Conservation (phyloP, 2,329 filamentous ascomycete species). For the Capronia epimyces region DNA sequence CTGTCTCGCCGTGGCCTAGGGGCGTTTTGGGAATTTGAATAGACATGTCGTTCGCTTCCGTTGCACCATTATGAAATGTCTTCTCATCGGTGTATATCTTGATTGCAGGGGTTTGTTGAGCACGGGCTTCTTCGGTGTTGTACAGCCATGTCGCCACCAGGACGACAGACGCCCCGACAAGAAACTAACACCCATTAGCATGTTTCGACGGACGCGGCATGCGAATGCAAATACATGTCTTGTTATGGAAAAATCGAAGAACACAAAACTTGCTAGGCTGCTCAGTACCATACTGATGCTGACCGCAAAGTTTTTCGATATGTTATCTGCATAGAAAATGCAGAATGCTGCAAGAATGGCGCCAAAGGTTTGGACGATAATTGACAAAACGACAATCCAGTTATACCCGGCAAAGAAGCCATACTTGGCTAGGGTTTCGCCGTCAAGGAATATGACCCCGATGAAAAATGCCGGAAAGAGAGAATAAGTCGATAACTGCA, state of each 20-base stretch:
- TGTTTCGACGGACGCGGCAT: neutral
- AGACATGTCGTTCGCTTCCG: slow-evolving; percentile 44
- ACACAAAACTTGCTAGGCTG: slow-evolving; percentile 75
- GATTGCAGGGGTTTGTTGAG: slow-evolving; percentile 50
- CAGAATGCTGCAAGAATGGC: slow-evolving; percentile 78
- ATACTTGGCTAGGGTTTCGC: slow-evolving; percentile 70
- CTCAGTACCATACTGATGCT: slow-evolving; percentile 87
- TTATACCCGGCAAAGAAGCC: slow-evolving; percentile 97
- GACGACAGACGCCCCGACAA: slow-evolving; percentile 73
- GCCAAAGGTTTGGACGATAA: slow-evolving; percentile 74
- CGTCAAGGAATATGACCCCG: slow-evolving; percentile 82
- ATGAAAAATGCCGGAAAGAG: slow-evolving; percentile 82
- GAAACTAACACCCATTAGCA: slow-evolving; percentile 54
- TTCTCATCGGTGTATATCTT: slow-evolving; percentile 72
- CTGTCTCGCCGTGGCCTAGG: slow-evolving; percentile 42
- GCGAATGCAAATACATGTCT: slow-evolving; percentile 56
- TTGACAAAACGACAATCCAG: slow-evolving; percentile 79
- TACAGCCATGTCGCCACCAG: slow-evolving; percentile 81
- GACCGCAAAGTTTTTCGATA: slow-evolving; percentile 88
- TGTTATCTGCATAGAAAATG: slow-evolving; percentile 80
- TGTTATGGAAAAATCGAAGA: slow-evolving; percentile 75
- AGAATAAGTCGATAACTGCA: slow-evolving; percentile 91
- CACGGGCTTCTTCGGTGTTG: slow-evolving; percentile 54
- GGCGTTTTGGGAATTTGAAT: slow-evolving; percentile 45
- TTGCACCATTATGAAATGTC: slow-evolving; percentile 51